Evolutionary conservation across 208 protist species (phyloP).

Genomic region (Herpetomonas tarakana): DNA sequence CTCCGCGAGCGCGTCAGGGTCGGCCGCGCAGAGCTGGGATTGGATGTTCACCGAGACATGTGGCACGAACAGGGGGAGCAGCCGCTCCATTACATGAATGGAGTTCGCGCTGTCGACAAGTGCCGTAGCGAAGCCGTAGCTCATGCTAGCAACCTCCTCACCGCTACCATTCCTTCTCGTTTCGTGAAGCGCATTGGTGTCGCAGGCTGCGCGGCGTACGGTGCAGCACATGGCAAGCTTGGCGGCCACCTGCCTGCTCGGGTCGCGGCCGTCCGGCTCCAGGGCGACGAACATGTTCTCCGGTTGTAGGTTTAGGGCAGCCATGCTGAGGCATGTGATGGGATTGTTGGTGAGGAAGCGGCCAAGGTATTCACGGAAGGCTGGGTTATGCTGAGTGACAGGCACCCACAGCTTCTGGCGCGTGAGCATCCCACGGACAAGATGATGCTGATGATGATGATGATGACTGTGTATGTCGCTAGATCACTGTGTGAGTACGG

Average conservation of each 20-base stretch:
- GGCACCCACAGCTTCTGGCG: slow-evolving; percentile 64
- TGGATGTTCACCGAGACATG: slow-evolving; percentile 77
- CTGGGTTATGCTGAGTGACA: slow-evolving; percentile 36
- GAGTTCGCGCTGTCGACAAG: slow-evolving; percentile 67
- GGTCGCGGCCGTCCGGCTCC: slow-evolving; percentile 16
- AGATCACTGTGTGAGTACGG: background rate
- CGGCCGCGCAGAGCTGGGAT: slow-evolving; percentile 11
- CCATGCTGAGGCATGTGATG: slow-evolving; percentile 20
- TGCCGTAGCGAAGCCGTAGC: slow-evolving; percentile 37
- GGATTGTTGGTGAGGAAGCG: slow-evolving; percentile 39
- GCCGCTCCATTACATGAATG: slow-evolving; percentile 60
- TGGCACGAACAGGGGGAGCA: slow-evolving; percentile 31
- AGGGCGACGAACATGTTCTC: slow-evolving; percentile 43
- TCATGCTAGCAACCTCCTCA: slow-evolving; percentile 20
- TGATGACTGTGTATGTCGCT: slow-evolving; percentile 2
- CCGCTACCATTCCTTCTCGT: background rate
- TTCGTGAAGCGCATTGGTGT: slow-evolving; percentile 7
- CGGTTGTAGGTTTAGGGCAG: slow-evolving; percentile 21
- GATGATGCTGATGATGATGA: background rate
- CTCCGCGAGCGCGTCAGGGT: slow-evolving; percentile 25
- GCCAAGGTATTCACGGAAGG: slow-evolving; percentile 27
- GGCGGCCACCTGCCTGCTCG: slow-evolving; percentile 10
- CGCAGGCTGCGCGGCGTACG: slow-evolving; percentile 36
- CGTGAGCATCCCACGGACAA: slow-evolving; percentile 32
- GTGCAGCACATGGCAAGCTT: slow-evolving; percentile 61